Evolutionary conservation across 208 protist genomes (phyloP), one percentile per base, ranked within the genome.

Genomic region (Angomonas ambiguus): DNA sequence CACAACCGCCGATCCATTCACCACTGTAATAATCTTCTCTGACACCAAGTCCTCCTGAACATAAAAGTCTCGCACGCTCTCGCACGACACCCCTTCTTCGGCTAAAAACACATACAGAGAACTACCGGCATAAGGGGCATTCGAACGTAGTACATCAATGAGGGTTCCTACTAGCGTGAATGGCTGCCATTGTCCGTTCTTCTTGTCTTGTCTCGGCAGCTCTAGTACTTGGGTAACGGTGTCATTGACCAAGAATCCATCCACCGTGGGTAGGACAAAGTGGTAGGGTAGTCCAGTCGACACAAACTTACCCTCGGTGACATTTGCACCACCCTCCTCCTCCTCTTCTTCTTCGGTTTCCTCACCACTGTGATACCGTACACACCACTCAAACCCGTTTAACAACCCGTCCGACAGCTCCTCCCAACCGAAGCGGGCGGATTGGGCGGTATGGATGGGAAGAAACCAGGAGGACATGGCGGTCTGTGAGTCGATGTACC

Each of bases 91-190:
- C 8, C 55, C 27, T 6, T 81, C 68, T 1, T 79, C 73, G 28
- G 79, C 72, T 42, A 91, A 76, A 67, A 91, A 86, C 41, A 91
- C 48, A 67, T 85, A 88, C 10, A 91, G 76, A 22, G 77, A 69
- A 62, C 76, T 86, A 65, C 81, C 80, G 22, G 80, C 65, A 45
- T n/a, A 16, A 8, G 38, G 38, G 16, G n/a, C n/a, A n/a, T n/a
- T n/a, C n/a, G 55, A 60, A 34, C 69, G 59, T 0, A 75, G 78
- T 27, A 83, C 55, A 62, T 83, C 71, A 51, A 91, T 66, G 53
- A 88, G 32, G 3, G 85, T 79, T 0, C 85, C 85, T n/a, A 67
- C 69, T 0, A 91, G 71, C 42, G 79, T 73, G 59, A 85, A 62
- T 25, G 64, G 35, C 63, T 85, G 79, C 85, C 85, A 91, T 27